Evolutionary conservation across 2,329 filamentous ascomycete genomes (phyloP), one percentile per base, ranked within the genome.

Genomic region (Exophiala lecanii-corni): DNA sequence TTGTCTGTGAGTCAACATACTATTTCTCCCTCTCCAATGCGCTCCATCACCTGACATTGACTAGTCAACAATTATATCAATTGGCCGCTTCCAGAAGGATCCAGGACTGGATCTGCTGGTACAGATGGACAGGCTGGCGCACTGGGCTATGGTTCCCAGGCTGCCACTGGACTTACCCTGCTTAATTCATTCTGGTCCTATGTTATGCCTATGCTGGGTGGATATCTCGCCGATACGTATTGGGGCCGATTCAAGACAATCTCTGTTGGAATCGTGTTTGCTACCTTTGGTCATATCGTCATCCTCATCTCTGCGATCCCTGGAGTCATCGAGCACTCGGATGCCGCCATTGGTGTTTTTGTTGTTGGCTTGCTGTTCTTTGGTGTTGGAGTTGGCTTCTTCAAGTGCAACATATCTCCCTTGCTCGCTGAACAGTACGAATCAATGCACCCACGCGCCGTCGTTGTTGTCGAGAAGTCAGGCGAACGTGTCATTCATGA

Each of bases 371-470:
- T 85, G 51, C 62, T 85, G 31, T 73, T 88, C 57, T 76, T 88
- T 59, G 83, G 82, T 16, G 63, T 86, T 21, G 85, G 85, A 33
- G 86, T 83, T 1, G 85, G 85, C 49, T 82, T 85, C 57, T 88
- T 89, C 76, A 89, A 89, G 70, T 76, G 82, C 51, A 89, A 89
- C 58, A 47, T 54, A 16, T 38, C 46, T 15, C 51, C 51, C 6
- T 37, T 49, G n/a, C 23, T 54, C 30, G 32, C 41, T 10, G 50
- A 53, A 15, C 50, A 53, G 25, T 36, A 46, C 80, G 72, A 69
- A 5, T 73, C 70, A 49, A 74, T 79, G 53, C 15, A 9, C 23
- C 54, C 54, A 80, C 79, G 38, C 81, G 84, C 51, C 61, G 77
- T 61, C 60, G 78, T 72, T 67, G 54, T 53, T 26, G 72, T 86